These are phyloP conservation scores for Adansonia madagascariensis DNA, from an alignment of 441 rosid species.

Conservation along the genomic window DNA sequence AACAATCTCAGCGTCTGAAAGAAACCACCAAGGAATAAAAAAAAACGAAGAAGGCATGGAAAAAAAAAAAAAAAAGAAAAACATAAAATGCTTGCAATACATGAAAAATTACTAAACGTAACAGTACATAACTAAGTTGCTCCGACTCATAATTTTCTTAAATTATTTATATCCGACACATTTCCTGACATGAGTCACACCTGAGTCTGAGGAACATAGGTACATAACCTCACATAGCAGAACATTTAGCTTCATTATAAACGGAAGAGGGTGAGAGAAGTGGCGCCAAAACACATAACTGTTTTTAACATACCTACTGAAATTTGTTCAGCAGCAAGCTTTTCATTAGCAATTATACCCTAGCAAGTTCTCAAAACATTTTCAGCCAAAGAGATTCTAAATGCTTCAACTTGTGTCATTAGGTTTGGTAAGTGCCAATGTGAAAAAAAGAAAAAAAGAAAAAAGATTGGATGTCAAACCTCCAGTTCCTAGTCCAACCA, in stretches of 20 bases:
- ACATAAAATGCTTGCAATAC: background rate
- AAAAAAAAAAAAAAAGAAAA: background rate
- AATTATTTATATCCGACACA: no score
- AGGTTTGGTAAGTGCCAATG: background rate
- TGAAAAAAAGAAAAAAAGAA: no score
- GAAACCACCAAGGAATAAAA: background rate
- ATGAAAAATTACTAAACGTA: conserved; percentile 5
- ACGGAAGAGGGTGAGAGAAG: background rate
- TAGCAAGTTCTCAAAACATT: background rate
- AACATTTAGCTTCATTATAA: background rate
- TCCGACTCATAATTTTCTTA: no score
- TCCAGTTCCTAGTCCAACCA: no score
- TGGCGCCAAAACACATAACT: background rate
- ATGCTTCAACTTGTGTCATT: background rate
- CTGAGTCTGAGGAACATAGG: no score
- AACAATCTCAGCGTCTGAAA: conserved; percentile 84
- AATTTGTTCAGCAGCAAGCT: background rate
- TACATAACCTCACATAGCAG: background rate
- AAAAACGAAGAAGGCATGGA: no score
- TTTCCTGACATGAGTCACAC: no score
- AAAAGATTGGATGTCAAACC: no score
- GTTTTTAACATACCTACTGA: background rate
- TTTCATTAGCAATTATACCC: background rate
- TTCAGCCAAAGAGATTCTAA: background rate
- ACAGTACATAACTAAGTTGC: background rate